phyloP scores from a whole-genome alignment of 2,329 filamentous ascomycete genomes.

The Diaporthe eres region DNA sequence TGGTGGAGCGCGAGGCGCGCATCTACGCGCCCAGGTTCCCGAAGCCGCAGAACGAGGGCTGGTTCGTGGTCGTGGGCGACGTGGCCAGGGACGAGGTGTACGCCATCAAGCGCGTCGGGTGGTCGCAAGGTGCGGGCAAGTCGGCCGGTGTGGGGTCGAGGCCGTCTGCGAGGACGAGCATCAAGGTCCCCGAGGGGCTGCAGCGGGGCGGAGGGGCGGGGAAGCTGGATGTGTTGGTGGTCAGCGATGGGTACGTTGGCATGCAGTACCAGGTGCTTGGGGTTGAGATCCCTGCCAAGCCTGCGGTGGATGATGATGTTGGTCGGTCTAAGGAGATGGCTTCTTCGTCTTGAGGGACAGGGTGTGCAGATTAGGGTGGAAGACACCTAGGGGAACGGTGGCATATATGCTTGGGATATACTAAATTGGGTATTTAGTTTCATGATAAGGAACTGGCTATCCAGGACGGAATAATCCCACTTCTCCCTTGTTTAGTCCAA shows the following conservation, averaged over 20 bases:
- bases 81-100: constrained; percentile 80
- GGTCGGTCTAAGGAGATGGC: constrained; percentile 57
- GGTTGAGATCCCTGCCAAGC: constrained; percentile 66
- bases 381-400: accelerated
- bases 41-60: constrained; percentile 94
- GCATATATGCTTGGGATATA: background rate
- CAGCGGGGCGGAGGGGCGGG: constrained; percentile 56
- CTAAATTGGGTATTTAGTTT: background rate
- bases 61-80: constrained; percentile 85
- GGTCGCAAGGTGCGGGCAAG: constrained; percentile 60
- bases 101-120: constrained; percentile 88
- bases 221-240: constrained; percentile 79
- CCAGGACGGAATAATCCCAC: background rate
- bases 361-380: no score
- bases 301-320: constrained; percentile 63
- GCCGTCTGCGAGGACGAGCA: constrained; percentile 67
- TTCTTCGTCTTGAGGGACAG: constrained; percentile 14
- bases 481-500: no score
- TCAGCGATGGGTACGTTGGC: constrained; percentile 90
- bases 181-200: constrained; percentile 70
- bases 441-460: background rate
- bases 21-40: constrained; percentile 93
- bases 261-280: constrained; percentile 70
- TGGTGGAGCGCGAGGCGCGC: constrained; percentile 75
- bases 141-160: constrained; percentile 58